A percentile compares a stretch with the other conserved stretches of the same genome.
phyloP scores from a whole-genome alignment of 129 eudicot genomes.

The Heracleum sosnowskyi region DNA sequence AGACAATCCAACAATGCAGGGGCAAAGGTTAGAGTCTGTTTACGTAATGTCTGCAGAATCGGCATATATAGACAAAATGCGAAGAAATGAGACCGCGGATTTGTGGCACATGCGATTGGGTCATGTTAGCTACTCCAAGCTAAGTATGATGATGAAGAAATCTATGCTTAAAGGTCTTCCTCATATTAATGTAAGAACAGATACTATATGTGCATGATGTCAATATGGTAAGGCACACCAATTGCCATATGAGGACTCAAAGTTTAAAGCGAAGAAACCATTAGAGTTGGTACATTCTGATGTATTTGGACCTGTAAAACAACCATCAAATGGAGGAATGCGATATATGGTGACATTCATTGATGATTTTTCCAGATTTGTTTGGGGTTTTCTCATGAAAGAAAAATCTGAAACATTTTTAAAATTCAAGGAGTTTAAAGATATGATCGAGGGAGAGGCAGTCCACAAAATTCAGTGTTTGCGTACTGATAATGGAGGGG shows the following conservation, averaged over 20 bases:
- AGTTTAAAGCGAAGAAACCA: not conserved
- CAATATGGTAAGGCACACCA: conserved; percentile 12
- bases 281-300: conserved; percentile 2
- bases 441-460: not conserved
- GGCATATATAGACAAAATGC: not conserved
- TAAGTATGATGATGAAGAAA: conserved; percentile 12
- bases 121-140: conserved; percentile 6
- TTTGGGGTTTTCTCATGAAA: not conserved
- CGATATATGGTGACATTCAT: conserved; percentile 15
- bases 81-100: too few relatives aligned
- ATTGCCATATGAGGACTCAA: conserved; percentile 6
- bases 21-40: not conserved
- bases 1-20: not conserved
- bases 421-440: not conserved
- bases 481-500: too few relatives aligned
- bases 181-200: not conserved
- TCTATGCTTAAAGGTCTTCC: not conserved
- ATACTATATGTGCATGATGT: not conserved
- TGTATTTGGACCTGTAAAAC: conserved; percentile 11
- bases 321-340: not conserved
- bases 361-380: conserved; percentile 11
- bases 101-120: too few relatives aligned
- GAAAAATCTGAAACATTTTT: not conserved
- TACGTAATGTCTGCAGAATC: not conserved
- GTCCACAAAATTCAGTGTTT: too few relatives aligned